Base-by-base conservation (phyloP, 768 basidiomycete species). In the Macrolepiota fuliginosa region DNA sequence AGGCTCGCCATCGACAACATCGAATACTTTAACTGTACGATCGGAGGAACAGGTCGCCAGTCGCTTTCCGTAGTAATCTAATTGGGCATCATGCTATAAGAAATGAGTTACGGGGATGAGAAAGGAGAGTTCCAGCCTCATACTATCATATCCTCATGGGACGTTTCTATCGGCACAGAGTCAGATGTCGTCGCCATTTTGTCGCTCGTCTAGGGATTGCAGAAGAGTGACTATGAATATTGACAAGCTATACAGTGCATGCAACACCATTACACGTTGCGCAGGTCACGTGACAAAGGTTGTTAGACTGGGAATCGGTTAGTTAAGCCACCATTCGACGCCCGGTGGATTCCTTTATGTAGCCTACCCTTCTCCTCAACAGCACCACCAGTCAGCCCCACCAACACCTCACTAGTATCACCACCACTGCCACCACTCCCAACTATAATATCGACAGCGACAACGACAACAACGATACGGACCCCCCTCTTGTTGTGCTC, bases 81-180 rank as follows among this genome's bases (percentile, higher is more conserved):
- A 79, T 69, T 98, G 97, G 19, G 96, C 96, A 72, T 99, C 97
- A 73, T 98, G 96, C 96, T 97, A 51, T 17, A 32, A 29, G 11
- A 50, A 27, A 27, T 39, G 51, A 56, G 54, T 11, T 35, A 56
- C 24, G 29, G 58, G 40, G 45, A 35, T 42, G 15, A 58, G 17
- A 62, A 12, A 62, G 17, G 19, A 62, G 27, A 36, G 25, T 5
- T 24, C 15, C 46, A 17, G 77, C n/a, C n/a, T n/a, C 93, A 64
- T 75, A 97, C 96, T 66, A 98, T 98, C 94, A 98, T 97, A 76
- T 98, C 97, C 74, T 96, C 94, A 73, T 99, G 96, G 15, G 90
- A 88, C 1, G 96, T 98, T 76, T 99, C 96, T 53, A 99, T 90
- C 58, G 87, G 91, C 61, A 91, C 83, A 19, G 90, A 88, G 65